Conservation (phyloP, 352 stramenopile species). For the Hyaloperonospora arabidopsidis region DNA sequence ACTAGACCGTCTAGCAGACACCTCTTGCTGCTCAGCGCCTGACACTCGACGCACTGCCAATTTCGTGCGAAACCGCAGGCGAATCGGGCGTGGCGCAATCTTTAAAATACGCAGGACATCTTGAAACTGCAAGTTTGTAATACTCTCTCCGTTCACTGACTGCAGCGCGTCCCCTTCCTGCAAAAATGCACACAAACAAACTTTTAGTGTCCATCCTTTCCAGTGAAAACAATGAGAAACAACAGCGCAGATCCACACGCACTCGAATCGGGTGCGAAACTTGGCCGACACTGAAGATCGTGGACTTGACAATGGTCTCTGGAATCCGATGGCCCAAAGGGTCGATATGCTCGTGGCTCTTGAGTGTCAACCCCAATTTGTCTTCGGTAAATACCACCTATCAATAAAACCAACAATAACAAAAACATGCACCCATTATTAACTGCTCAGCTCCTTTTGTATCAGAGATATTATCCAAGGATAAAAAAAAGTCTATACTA, state of each 20-base stretch:
- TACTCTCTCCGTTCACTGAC: constrained; percentile 62
- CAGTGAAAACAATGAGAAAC: not conserved
- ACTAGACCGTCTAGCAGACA: constrained; percentile 20
- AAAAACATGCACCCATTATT: not conserved
- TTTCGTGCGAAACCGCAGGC: constrained; percentile 47
- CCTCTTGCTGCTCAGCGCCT: constrained; percentile 20
- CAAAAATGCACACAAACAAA: constrained; percentile 1
- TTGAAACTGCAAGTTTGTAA: constrained; percentile 51
- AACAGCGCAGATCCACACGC: constrained; percentile 2
- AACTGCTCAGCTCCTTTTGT: too few species aligned
- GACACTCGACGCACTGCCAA: constrained; percentile 15
- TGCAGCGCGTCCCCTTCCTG: constrained; percentile 67
- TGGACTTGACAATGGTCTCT: constrained; percentile 48
- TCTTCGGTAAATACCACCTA: constrained; percentile 53
- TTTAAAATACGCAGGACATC: constrained; percentile 67
- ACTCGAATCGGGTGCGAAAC: constrained; percentile 51
- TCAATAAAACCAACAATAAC: not conserved
- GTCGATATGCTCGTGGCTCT: constrained; percentile 28
- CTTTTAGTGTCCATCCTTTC: not conserved
- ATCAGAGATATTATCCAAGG: too few species aligned
- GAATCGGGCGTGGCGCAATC: constrained; percentile 53
- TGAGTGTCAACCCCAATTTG: constrained; percentile 50
- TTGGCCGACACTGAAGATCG: constrained; percentile 37
- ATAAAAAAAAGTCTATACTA: not conserved
- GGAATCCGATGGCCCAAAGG: constrained; percentile 21